Evolutionary conservation across 169 alveolate species (phyloP).

Genomic region (Plasmodium vivax): DNA sequence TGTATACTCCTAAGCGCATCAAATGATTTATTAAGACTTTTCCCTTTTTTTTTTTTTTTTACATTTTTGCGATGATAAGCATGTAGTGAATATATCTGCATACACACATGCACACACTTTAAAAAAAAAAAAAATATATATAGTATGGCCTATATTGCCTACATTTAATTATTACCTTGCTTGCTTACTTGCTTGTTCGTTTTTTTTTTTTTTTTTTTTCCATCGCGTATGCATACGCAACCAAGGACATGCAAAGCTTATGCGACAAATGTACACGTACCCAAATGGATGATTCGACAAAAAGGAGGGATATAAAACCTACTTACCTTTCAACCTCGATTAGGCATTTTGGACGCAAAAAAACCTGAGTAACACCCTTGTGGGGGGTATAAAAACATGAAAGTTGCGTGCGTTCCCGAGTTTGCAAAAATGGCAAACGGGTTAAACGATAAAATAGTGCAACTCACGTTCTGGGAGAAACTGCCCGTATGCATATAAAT

Average conservation of each 20-base stretch:
- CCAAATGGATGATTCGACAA: constrained; percentile 2
- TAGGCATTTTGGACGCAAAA: background rate
- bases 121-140: background rate
- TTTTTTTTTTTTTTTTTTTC: constrained; percentile 26
- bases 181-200: background rate
- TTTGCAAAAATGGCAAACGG: background rate
- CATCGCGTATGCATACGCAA: constrained; percentile 25
- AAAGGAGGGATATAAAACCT: background rate
- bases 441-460: background rate
- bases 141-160: background rate
- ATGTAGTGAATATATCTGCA: constrained; percentile 14
- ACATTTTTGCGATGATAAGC: background rate
- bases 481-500: background rate
- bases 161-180: background rate
- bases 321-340: background rate
- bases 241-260: constrained; percentile 11
- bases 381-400: background rate
- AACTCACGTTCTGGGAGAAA: background rate
- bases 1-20: background rate
- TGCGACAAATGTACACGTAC: background rate
- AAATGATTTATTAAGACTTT: background rate
- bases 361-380: background rate
- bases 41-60: constrained; percentile 18
- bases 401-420: background rate
- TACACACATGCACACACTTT: constrained; percentile 13